Evolutionary conservation across 331 rosid genomes (phyloP), one percentile per base, ranked within the genome.

Genomic region (Prunus yedoensis): DNA sequence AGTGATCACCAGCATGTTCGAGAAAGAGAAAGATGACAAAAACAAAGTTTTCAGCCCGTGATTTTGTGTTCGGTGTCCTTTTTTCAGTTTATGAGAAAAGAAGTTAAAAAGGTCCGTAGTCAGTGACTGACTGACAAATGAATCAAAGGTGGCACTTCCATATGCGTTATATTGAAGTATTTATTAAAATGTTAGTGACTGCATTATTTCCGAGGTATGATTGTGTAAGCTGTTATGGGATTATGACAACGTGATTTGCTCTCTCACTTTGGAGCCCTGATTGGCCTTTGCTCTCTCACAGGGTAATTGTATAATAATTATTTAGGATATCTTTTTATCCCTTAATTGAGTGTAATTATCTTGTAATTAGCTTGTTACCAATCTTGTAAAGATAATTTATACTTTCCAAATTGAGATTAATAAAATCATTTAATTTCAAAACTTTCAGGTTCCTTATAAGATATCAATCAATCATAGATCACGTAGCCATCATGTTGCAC

Each of bases 21-120:
- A 25, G 80, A 69, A 65, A 69, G 69, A 23, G 72, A 70, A 84
- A 81, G 58, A 78, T 80, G 94, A 89, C 94, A 89, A 89, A 81
- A 25, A 77, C 68, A 74, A 82, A 20, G 70, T 65, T 85, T 86
- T 82, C 77, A 78, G 81, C 93, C 92, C 97, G 97, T 91, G 94
- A 91, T 78, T 65, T 81, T 77, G 49, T 86, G 81, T 75, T 73
- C 52, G 68, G 73, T 51, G 2, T 74, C 71, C 78, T 83, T 11
- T 23, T 71, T 79, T 64, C 83, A 11, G 64, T 68, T 75, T 71
- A 59, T 27, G 15, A 17, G 45, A 64, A 65, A 53, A 43, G 23
- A 53, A 54, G 23, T 15, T 18, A 3, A n/a, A 77, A 25, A 77
- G 12, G 17, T 0, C 1, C 2, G 2, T 13, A 20, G 68, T 77